A percentile compares a stretch with the other conserved stretches of the same genome.
phyloP scores from a whole-genome alignment of 768 basidiomycete species.

The Pulveroboletus sp. region DNA sequence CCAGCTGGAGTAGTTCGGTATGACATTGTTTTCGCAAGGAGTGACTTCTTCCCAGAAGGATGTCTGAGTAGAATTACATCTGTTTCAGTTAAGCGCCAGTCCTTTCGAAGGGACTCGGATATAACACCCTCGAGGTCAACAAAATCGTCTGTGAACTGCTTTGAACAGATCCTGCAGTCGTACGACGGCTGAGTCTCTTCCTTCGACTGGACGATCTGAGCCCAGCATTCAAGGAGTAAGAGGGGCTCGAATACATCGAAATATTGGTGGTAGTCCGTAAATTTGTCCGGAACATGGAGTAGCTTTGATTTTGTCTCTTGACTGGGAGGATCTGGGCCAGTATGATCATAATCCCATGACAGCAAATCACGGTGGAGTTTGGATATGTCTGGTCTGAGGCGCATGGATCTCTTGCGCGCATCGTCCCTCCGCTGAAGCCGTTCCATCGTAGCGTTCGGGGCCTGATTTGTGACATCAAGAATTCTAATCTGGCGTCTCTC shows the following conservation, averaged over 20 bases:
- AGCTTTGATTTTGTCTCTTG: slow-evolving; percentile 32
- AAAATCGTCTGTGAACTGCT: slow-evolving; percentile 78
- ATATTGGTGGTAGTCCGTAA: slow-evolving; percentile 66
- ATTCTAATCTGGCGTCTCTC: slow-evolving; percentile 65
- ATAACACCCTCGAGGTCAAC: slow-evolving; percentile 74
- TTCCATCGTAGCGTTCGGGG: slow-evolving; percentile 44
- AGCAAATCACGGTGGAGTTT: slow-evolving; percentile 74
- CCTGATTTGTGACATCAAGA: slow-evolving; percentile 49
- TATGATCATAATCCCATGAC: slow-evolving; percentile 83
- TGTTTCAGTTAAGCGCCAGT: slow-evolving; percentile 76
- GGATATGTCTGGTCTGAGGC: slow-evolving; percentile 81
- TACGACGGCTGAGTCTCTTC: slow-evolving; percentile 56
- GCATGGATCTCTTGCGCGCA: slow-evolving; percentile 55
- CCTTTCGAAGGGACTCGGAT: slow-evolving; percentile 54
- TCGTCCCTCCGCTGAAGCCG: slow-evolving; percentile 57
- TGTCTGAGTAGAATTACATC: slow-evolving; percentile 82
- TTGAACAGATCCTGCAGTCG: slow-evolving; percentile 62
- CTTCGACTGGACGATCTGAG: slow-evolving; percentile 77
- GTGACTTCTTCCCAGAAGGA: slow-evolving; percentile 45
- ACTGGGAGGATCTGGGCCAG: slow-evolving; percentile 61
- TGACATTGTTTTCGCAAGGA: slow-evolving; percentile 71
- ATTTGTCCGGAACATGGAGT: slow-evolving; percentile 59
- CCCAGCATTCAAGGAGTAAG: slow-evolving; percentile 87
- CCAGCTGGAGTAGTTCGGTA: slow-evolving; percentile 43
- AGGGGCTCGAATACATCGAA: slow-evolving; percentile 78